Percentiles rank a stretch among this genome's conserved stretches.
Conservation (phyloP, 257 asterid species). For the Jacaranda mimosifolia region DNA sequence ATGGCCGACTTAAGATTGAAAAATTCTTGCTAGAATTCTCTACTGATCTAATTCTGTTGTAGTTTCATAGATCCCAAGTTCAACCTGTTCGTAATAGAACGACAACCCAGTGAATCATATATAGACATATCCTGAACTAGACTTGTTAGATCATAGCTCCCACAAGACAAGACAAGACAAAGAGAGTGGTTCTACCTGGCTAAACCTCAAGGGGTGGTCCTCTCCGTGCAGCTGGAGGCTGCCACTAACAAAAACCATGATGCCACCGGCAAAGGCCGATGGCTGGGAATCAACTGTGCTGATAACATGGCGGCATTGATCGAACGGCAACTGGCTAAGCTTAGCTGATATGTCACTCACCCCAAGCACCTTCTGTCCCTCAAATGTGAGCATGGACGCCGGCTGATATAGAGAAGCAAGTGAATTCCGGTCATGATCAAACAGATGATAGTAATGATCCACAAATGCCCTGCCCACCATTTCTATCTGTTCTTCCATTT, state of each 20-base stretch:
- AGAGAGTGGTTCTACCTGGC: conserved; percentile 46
- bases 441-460: conserved; percentile 56
- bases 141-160: no score
- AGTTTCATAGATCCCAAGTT: no score
- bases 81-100: no score
- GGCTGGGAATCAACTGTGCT: conserved; percentile 70
- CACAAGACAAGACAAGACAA: background rate
- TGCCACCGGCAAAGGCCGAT: conserved; percentile 51
- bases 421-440: conserved; percentile 49
- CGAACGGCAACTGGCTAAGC: conserved; percentile 59
- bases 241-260: conserved; percentile 63
- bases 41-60: no score
- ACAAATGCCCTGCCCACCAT: conserved; percentile 62
- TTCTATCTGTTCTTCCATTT: conserved; percentile 57
- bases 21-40: no score
- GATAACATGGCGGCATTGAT: conserved; percentile 57
- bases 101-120: no score
- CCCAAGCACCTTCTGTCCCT: conserved; percentile 60
- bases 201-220: conserved; percentile 68
- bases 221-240: conserved; percentile 63
- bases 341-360: conserved; percentile 48
- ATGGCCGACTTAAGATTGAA: no score
- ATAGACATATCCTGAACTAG: no score
- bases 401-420: conserved; percentile 57
- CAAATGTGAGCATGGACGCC: conserved; percentile 60